Evolutionary conservation across 2,329 filamentous ascomycete species (phyloP), one percentile per base, ranked within the genome.

Genomic region (Dendryphion nanum): DNA sequence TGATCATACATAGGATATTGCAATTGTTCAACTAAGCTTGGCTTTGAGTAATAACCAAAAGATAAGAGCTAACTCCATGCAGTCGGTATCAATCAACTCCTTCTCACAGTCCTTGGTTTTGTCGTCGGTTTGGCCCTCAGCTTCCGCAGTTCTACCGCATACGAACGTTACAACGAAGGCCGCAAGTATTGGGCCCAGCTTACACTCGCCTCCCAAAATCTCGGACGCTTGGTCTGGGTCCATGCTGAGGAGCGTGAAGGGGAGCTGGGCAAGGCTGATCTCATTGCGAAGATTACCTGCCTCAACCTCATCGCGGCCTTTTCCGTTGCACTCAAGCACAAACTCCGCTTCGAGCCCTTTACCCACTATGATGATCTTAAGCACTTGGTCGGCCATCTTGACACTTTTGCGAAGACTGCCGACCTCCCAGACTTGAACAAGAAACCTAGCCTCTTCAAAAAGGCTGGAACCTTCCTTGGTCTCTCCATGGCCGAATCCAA

Each of bases 311-410:
- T 93, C 46, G 77, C 88, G 18, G 85, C 86, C 2, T 93, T 86
- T 53, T 77, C 86, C n/a, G 74, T 86, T 14, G 70, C 88, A 2
- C 73, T 94, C 42, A 91, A 91, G 69, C 88, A 93, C 67, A 83
- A 82, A 53, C 77, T 94, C 20, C 85, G 88, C 20, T 91, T 91
- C 61, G 87, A 94, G 61, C 87, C 88, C 1, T 87, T 86, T 53
- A 81, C 83, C 21, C 78, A 83, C 37, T 91, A 93, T 61, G 77
- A 83, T 1, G 88, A 93, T 55, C 72, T 94, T 4, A 69, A 78
- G 24, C 78, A 82, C 15, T 73, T 89, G 12, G 76, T 90, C 19
- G 76, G 77, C 13, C 83, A 89, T 57, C 74, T 94, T 19, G 78
- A 87, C 48, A 90, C 86, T 0, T 88, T 89, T 54, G 85, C 88